A percentile compares a stretch with the other conserved stretches of the same genome.
phyloP scores from a whole-genome alignment of 225 moss, liverwort and hornwort genomes.

The Antitrichia curtipendula region DNA sequence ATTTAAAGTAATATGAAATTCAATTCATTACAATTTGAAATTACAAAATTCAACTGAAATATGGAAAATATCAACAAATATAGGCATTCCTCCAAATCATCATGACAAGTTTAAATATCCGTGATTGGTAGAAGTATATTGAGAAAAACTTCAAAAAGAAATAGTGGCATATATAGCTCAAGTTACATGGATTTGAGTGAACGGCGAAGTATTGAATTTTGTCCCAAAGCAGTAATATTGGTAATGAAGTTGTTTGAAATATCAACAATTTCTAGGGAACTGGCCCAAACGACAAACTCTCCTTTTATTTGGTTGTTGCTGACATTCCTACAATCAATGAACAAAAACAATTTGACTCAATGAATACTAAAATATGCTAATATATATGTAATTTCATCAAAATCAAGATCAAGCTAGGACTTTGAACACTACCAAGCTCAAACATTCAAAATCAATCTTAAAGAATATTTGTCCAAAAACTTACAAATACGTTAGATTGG shows the following conservation, averaged over 20 bases:
- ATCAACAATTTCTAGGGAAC: fast-evolving
- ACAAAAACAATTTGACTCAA: not conserved
- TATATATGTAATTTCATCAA: not conserved
- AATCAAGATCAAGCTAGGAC: fast-evolving
- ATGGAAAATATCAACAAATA: not conserved
- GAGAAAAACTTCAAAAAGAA: not conserved
- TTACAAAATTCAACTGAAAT: not conserved
- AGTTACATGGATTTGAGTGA: not conserved
- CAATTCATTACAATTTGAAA: not conserved
- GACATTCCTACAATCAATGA: too few species aligned
- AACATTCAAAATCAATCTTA: not conserved
- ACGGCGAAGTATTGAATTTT: fast-evolving
- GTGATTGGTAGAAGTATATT: too few species aligned
- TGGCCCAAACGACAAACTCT: not conserved
- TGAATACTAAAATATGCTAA: too few species aligned
- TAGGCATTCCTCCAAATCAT: not conserved
- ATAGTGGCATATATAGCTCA: not conserved
- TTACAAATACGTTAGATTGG: not conserved
- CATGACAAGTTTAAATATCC: not conserved
- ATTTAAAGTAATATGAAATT: not conserved
- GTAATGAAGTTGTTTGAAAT: not conserved
- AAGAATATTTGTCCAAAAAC: not conserved
- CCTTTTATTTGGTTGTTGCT: not conserved
- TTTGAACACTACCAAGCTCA: not conserved
- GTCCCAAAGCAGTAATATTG: not conserved